A percentile compares a stretch with the other conserved stretches of the same genome.
Conservation (phyloP, 805 yeast genomes). For the Lipomyces sp. region DNA sequence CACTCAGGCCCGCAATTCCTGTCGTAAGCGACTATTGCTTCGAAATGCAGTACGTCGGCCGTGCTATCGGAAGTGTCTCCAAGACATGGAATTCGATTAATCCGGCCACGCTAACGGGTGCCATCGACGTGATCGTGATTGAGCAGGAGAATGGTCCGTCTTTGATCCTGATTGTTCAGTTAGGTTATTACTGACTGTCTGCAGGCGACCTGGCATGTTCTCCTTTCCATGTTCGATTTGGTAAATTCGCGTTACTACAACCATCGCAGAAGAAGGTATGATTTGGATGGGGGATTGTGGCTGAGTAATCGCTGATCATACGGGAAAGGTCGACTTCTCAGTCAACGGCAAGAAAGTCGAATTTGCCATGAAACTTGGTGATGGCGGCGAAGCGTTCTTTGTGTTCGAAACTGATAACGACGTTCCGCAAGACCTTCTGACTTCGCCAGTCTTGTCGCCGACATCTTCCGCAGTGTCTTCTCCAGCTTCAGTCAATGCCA, state of each 20-base stretch:
- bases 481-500: conserved; percentile 34
- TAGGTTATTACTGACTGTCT: background rate
- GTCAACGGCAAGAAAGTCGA: conserved; percentile 83
- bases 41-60: conserved; percentile 91
- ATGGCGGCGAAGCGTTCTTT: conserved; percentile 97
- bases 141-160: conserved; percentile 76
- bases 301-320: background rate
- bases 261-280: conserved; percentile 85
- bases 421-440: conserved; percentile 77
- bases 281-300: background rate
- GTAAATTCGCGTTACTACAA: conserved; percentile 86
- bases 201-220: conserved; percentile 76
- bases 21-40: background rate
- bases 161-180: background rate
- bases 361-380: conserved; percentile 94
- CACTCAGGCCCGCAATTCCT: background rate
- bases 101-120: conserved; percentile 95
- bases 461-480: conserved; percentile 48
- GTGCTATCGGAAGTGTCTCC: conserved; percentile 92
- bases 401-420: conserved; percentile 82
- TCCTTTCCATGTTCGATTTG: conserved; percentile 96
- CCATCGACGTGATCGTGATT: conserved; percentile 93
- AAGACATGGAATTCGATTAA: conserved; percentile 97
- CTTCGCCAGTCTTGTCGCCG: conserved; percentile 88
- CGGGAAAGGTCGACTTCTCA: conserved; percentile 66